Conservation (phyloP, 805 yeast species). For the Yarrowia sp. region DNA sequence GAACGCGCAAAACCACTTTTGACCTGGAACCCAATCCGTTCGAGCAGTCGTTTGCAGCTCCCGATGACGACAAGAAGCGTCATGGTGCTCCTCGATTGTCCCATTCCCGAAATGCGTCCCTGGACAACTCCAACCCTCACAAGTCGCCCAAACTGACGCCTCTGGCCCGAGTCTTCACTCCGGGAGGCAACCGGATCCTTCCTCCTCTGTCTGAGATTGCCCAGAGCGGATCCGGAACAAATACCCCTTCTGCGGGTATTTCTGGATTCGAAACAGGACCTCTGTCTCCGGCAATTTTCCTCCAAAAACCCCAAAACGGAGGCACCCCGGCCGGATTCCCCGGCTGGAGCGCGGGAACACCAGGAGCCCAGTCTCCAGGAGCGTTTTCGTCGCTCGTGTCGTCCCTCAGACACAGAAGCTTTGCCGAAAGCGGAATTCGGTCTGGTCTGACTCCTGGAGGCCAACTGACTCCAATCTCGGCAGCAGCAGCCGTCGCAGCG, state of each 20-base stretch:
- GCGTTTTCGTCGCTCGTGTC: conserved; percentile 13
- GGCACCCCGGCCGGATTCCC: conserved; percentile 6
- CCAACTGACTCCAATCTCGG: conserved; percentile 13
- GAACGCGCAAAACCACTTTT: conserved; percentile 41
- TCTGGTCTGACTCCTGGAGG: conserved; percentile 47
- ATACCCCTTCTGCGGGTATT: conserved; percentile 2
- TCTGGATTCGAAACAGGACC: conserved; percentile 37
- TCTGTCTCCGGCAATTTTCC: conserved; percentile 39
- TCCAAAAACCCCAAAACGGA: conserved; percentile 36
- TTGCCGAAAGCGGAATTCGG: conserved; percentile 68
- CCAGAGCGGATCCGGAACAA: not conserved
- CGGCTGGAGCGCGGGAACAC: not conserved
- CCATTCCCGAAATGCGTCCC: not conserved
- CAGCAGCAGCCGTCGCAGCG: conserved; percentile 8
- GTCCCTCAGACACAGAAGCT: conserved; percentile 44
- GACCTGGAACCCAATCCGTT: conserved; percentile 93
- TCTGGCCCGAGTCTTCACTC: conserved; percentile 27
- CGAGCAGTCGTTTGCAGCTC: conserved; percentile 87
- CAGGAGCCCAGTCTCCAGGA: conserved; percentile 1
- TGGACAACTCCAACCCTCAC: not conserved
- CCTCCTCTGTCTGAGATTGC: conserved; percentile 34
- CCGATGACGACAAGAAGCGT: conserved; percentile 30
- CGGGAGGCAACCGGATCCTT: conserved; percentile 33
- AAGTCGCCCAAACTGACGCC: conserved; percentile 25
- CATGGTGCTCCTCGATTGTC: not conserved